phyloP scores from a whole-genome alignment of 768 basidiomycete species.

The Chalciporus sphaerocephalus region DNA sequence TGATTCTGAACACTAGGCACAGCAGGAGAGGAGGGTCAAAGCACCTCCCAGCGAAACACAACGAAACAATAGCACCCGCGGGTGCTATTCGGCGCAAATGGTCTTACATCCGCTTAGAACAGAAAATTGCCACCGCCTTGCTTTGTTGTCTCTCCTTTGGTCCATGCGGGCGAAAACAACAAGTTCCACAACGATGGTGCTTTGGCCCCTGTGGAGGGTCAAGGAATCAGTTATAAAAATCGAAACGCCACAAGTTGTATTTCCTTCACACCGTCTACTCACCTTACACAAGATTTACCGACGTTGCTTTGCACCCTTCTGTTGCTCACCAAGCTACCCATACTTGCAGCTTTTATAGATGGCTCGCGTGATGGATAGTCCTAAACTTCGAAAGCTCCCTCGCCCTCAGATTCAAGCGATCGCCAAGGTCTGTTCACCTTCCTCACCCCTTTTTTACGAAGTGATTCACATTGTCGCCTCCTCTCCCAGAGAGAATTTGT shows the following conservation, averaged over 20 bases:
- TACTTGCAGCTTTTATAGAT: not conserved
- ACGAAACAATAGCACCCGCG: not conserved
- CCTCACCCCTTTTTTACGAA: not conserved
- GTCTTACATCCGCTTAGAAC: not conserved
- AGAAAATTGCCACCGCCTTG: no score
- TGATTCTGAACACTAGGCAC: no score
- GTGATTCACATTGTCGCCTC: not conserved
- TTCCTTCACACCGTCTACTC: no score
- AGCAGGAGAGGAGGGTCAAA: not conserved
- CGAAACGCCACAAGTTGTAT: no score
- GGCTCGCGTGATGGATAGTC: constrained; percentile 12
- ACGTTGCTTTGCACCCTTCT: not conserved
- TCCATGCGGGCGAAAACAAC: not conserved
- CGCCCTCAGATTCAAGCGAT: constrained; percentile 23
- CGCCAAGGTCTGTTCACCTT: constrained; percentile 16
- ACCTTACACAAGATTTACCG: no score
- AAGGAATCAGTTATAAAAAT: not conserved
- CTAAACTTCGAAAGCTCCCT: constrained; percentile 18
- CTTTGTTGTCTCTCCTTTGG: not conserved
- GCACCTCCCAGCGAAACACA: not conserved
- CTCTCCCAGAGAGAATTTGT: constrained; percentile 21
- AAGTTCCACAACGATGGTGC: not conserved
- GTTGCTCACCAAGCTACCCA: not conserved
- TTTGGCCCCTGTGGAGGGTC: not conserved
- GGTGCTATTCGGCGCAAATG: not conserved